Base-by-base conservation (phyloP, 768 basidiomycete species). In the Rossbeevera mucosa region DNA sequence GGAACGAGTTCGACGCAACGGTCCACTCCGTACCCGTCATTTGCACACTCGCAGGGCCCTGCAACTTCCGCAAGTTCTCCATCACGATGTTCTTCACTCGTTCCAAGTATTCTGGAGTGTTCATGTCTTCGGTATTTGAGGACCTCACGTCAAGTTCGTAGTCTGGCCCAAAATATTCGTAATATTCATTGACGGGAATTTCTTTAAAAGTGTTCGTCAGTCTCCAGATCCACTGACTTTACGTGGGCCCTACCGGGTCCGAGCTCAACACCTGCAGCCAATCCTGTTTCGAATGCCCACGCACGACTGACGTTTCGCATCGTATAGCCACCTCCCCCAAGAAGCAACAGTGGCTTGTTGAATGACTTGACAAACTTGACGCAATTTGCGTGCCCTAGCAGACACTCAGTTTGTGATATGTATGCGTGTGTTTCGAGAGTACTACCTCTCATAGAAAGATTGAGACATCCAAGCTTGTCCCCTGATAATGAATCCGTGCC, bases 151-250 rank as follows among this genome's bases (percentile, higher is more conserved):
- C 92, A 28, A 99, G 80, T 66, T 94, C 83, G 64, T 98, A 97
- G 63, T 95, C 92, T 3, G 96, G 96, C 0, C 96, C 96, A 68
- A 97, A 98, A 70, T 98, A 98, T 65, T 98, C 95, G 64, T 94
- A 98, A 72, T 98, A 99, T 72, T 99, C 96, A 64, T 98, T 99
- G 57, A 94, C 87, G 2, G 96, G 96, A 49, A 99, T 95, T 65
- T 91, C 95, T 94, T 62, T n/a, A 28, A 5, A 48, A 8, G n/a
- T 20, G 7, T 24, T 22, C 12, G 52, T 59, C 41, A 58, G 58
- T 47, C 47, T 29, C 4, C 31, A 9, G 6, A n/a, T 49, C 14
- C 7, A 9, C 20, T 0, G 25, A 47, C n/a, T 45, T 47, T 7
- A 28, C n/a, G 28, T 8, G 9, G 0, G 8, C 21, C 3, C 13